Evolutionary conservation across 345 rosid genomes (phyloP), one percentile per base, ranked within the genome.

Genomic region (Geranium rotundifolium): DNA sequence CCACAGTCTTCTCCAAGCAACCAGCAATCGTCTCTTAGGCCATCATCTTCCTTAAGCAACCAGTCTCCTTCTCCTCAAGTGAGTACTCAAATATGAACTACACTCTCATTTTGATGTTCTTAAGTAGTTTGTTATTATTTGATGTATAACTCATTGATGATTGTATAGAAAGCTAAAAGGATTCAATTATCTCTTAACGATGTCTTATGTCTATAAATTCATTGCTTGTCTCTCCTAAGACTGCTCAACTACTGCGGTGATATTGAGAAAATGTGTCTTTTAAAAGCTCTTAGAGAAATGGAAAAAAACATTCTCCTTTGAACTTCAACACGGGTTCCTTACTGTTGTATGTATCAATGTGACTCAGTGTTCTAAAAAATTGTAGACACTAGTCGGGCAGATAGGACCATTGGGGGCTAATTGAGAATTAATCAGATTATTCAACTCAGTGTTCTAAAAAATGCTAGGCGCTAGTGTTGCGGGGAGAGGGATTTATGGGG

Each of bases 11-110:
- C 95, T 58, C 76, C 87, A 46, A 85, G 29, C 74, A 81, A 71
- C 65, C 88, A 74, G 56, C 41, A 23, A 23, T 23, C 27, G 27
- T 23, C 27, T 23, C 27, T 23, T 54, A 79, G 90, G 59, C 83
- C 93, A 19, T 63, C 83, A 15, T 62, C 86, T 39, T 77, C 95
- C 60, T 75, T 85, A 34, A 85, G 27, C 74, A 81, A 71, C 65
- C 88, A 74, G 55, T 54, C 91, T 60, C 67, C 86, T 58, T 64
- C 75, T 64, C 62, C 84, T 52, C 97, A 84, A 77, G 97, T 91
- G 27, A 66, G 91, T 77, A 52, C 57, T 55, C 7, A 57, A 5
- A 2, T 29, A 29, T 37, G 41, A 30, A 13, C 31, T 1, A 1
- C 15, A 4, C 41, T 34, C 41, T 34, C 41, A 34, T 34, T 34